These are phyloP conservation scores for Cordyceps tenuipes DNA, from an alignment of 2,329 filamentous ascomycete species.

Conservation along the genomic window DNA sequence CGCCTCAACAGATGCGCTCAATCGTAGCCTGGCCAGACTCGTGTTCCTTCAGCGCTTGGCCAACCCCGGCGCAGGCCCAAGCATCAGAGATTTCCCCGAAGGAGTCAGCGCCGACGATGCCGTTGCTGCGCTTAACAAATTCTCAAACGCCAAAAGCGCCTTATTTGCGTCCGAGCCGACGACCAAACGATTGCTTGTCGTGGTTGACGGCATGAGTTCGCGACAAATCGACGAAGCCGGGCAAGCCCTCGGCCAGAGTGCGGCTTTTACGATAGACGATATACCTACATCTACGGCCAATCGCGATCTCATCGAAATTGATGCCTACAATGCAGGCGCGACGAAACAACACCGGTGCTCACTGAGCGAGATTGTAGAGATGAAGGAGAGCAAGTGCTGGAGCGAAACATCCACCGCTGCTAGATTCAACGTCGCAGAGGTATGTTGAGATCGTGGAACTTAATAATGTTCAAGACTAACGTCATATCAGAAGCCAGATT, in stretches of 20 bases:
- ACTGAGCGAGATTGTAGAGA: conserved; percentile 32
- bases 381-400: conserved; percentile 38
- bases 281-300: conserved; percentile 36
- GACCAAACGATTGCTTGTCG: conserved; percentile 47
- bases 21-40: conserved; percentile 47
- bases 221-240: conserved; percentile 38
- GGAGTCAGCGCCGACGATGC: conserved; percentile 36
- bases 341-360: conserved; percentile 29
- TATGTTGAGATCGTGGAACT: conserved; percentile 16
- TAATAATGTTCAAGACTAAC: conserved; percentile 17
- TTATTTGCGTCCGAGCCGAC: conserved; percentile 37
- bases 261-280: conserved; percentile 42
- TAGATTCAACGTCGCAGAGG: conserved; percentile 37
- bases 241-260: conserved; percentile 25
- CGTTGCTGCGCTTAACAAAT: conserved; percentile 50
- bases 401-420: conserved; percentile 32
- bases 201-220: conserved; percentile 48
- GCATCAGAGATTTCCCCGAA: conserved; percentile 37
- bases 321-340: conserved; percentile 32
- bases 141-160: conserved; percentile 42
- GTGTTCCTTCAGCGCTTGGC: conserved; percentile 51
- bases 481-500: conserved; percentile 25
- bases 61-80: conserved; percentile 38
- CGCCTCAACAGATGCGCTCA: conserved; percentile 33
- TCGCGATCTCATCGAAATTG: conserved; percentile 32